These are phyloP conservation scores for Albophoma yamanashiensis DNA, from an alignment of 2,329 filamentous ascomycete species.

Conservation along the genomic window DNA sequence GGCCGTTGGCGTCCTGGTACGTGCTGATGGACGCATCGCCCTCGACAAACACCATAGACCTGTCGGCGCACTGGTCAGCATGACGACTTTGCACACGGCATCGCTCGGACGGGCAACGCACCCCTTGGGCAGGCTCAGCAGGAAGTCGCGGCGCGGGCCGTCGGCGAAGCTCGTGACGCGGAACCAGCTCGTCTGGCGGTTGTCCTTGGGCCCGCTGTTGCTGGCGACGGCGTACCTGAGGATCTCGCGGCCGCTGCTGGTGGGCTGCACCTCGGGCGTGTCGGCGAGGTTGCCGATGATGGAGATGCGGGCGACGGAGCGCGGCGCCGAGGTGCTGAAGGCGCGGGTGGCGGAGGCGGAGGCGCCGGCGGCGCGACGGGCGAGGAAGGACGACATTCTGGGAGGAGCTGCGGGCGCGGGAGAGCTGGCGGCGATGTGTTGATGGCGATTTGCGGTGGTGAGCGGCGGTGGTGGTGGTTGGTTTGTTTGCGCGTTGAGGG, in stretches of 20 bases:
- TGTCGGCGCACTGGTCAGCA: conserved; percentile 24
- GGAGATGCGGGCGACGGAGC: conserved; percentile 66
- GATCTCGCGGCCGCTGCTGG: conserved; percentile 61
- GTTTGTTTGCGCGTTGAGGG: neutral
- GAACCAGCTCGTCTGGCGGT: conserved; percentile 79
- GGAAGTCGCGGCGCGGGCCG: conserved; percentile 58
- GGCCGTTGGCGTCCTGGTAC: conserved; percentile 62
- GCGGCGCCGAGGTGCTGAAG: conserved; percentile 63
- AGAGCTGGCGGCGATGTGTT: neutral
- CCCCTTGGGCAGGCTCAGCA: conserved; percentile 75
- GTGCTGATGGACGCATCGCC: conserved; percentile 62
- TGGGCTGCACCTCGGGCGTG: conserved; percentile 63
- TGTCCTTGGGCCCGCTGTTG: conserved; percentile 54
- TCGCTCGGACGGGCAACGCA: conserved; percentile 33
- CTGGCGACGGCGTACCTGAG: conserved; percentile 70
- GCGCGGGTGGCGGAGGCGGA: conserved; percentile 45
- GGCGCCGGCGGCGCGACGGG: conserved; percentile 40
- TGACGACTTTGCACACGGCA: too few relatives aligned
- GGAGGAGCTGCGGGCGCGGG: neutral
- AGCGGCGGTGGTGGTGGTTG: neutral
- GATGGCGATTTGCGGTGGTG: neutral
- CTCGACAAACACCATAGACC: conserved; percentile 72
- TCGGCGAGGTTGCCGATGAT: conserved; percentile 78
- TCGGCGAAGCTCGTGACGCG: conserved; percentile 64
- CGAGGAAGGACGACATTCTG: conserved; percentile 36